Evolutionary conservation across 257 asterid genomes (phyloP), one percentile per base, ranked within the genome.

Genomic region (Nicotiana noctiflora): DNA sequence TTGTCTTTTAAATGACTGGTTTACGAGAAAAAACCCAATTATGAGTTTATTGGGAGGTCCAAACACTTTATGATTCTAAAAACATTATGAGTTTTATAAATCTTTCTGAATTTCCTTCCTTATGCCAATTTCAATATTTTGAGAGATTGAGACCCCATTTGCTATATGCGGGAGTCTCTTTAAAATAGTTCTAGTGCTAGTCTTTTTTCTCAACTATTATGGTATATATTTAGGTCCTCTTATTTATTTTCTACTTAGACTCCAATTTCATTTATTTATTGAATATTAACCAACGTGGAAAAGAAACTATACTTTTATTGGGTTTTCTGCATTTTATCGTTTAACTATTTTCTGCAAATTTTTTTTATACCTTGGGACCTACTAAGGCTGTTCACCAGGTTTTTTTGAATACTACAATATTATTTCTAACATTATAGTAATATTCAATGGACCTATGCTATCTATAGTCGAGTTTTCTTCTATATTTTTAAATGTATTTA

Each of bases 1-100:
- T 37, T 37, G 7, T 34, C 40, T 34, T 34, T 34, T 34, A 34
- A 34, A 34, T 37, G 9, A 37, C 46, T 37, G 44, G 8, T 32
- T 12, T 49, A 9, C 15, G 53, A 49, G 0, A 49, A 49, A 5
- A 49, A 49, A 37, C 55, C 55, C 92, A 87, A 89, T 89, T 59
- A 88, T 88, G 91, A 82, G 87, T 81, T 32, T 49, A 81, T 83
- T 76, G 83, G 83, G 77, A 86, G 83, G 86, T 85, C 87, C 89
- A 40, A 40, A 86, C 86, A 83, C 70, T 82, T 87, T 67, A 75
- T 85, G 77, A 86, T 89, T 91, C 89, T 87, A 85, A 89, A 80
- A 62, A 61, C 87, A 88, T 77, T 86, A 88, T 90, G 89, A 90
- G 31, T 59, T 89, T 91, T 90, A 88, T 90, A 87, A 88, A 90